Evolutionary conservation across 2,329 filamentous ascomycete species (phyloP).

Genomic region (Venturia aucupariae): DNA sequence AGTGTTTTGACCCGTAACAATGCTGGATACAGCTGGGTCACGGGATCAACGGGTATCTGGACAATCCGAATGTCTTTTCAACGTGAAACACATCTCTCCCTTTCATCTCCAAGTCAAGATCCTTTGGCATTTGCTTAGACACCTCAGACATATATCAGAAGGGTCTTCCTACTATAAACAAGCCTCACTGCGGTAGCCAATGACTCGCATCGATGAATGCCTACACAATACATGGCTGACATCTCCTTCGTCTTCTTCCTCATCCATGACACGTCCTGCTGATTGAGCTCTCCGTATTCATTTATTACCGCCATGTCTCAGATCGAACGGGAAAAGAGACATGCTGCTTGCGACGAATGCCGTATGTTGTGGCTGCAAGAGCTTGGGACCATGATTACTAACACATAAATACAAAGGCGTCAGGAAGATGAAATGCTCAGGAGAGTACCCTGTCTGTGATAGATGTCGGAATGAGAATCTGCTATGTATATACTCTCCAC

Average conservation of each 20-base stretch:
- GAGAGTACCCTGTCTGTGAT: constrained; percentile 32
- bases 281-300: neutral
- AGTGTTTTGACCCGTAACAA: neutral
- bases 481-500: constrained; percentile 36
- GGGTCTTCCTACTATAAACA: too few species aligned
- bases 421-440: constrained; percentile 42
- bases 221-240: neutral
- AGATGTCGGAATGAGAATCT: constrained; percentile 35
- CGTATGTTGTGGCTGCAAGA: constrained; percentile 21
- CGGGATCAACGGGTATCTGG: too few species aligned
- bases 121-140: too few species aligned
- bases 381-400: constrained; percentile 2
- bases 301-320: neutral
- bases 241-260: neutral
- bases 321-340: constrained; percentile 19
- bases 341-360: constrained; percentile 35
- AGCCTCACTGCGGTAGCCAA: neutral
- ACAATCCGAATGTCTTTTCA: too few species aligned
- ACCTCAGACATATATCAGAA: too few species aligned
- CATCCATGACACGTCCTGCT: neutral
- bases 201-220: neutral
- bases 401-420: constrained; percentile 25
- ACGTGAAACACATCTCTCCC: too few species aligned
- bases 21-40: too few species aligned
- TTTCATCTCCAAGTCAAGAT: too few species aligned